phyloP scores from a whole-genome alignment of 1,284 basidiomycete species.

The Inonotus obliquus region DNA sequence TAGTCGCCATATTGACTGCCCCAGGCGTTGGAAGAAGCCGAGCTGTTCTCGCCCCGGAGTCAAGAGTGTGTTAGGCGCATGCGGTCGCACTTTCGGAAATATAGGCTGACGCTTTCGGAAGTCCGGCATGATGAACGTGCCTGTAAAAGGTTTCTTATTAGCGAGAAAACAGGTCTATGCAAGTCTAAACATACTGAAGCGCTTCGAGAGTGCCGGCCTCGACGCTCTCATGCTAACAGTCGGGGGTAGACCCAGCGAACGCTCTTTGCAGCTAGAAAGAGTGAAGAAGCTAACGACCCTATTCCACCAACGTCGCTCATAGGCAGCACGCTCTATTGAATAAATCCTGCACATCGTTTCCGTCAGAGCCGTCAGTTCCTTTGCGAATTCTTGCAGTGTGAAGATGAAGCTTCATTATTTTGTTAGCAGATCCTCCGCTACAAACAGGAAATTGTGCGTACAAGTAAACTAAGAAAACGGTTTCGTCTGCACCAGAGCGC shows the following conservation, averaged over 20 bases:
- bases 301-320: slow-evolving; percentile 38
- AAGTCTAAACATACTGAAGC: slow-evolving; percentile 37
- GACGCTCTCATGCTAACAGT: neutral
- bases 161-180: neutral
- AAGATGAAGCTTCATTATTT: slow-evolving; percentile 77
- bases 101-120: slow-evolving; percentile 56
- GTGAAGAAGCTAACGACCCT: slow-evolving; percentile 3
- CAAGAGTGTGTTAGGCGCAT: slow-evolving; percentile 81
- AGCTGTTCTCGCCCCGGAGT: slow-evolving; percentile 65
- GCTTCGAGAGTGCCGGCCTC: slow-evolving; percentile 21
- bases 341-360: slow-evolving; percentile 79
- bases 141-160: slow-evolving; percentile 31
- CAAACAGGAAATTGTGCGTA: slow-evolving; percentile 36
- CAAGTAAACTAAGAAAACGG: slow-evolving; percentile 88
- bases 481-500: slow-evolving; percentile 29
- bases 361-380: slow-evolving; percentile 75
- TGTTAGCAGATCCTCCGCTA: slow-evolving; percentile 6
- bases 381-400: slow-evolving; percentile 87
- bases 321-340: slow-evolving; percentile 49
- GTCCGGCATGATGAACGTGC: slow-evolving; percentile 57
- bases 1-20: slow-evolving; percentile 73
- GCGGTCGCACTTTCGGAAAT: slow-evolving; percentile 80
- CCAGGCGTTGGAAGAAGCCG: slow-evolving; percentile 51
- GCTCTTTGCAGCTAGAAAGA: neutral
- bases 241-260: neutral